Evolutionary conservation across 73 alveolate genomes (phyloP).

Genomic region (Paramecium primaurelia): DNA sequence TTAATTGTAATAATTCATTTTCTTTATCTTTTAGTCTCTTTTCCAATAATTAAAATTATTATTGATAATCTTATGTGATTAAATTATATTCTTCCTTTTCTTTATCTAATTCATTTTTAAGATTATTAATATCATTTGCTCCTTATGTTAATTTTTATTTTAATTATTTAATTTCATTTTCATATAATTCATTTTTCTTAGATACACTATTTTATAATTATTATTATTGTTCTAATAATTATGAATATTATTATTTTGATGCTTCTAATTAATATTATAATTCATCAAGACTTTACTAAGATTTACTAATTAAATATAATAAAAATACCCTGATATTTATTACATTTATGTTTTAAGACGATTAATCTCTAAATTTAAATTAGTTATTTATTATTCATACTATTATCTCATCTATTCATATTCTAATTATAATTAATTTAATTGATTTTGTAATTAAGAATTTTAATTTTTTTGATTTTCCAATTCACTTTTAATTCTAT

Average conservation of each 20-base stretch:
- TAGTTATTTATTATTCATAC: not conserved
- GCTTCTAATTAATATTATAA: not conserved
- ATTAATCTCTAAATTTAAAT: not conserved
- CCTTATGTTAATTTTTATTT: not conserved
- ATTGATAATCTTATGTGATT: not conserved
- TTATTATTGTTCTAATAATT: not conserved
- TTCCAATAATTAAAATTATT: not conserved
- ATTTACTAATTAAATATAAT: not conserved
- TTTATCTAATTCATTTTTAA: not conserved
- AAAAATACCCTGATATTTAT: not conserved
- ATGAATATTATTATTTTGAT: not conserved
- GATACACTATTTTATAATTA: not conserved
- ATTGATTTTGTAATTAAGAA: not conserved
- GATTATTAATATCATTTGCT: not conserved
- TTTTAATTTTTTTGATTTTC: not conserved
- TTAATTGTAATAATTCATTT: not conserved
- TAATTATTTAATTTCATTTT: not conserved
- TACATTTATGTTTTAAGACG: not conserved
- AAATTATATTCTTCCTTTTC: not conserved
- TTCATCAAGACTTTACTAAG: not conserved
- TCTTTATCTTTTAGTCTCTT: not conserved
- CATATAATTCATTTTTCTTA: not conserved
- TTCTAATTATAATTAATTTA: not conserved
- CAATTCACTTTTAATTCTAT: not conserved
- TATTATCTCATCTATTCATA: not conserved